phyloP scores from a whole-genome alignment of 2,329 filamentous ascomycete genomes.

The Orbilia ellipsospora region DNA sequence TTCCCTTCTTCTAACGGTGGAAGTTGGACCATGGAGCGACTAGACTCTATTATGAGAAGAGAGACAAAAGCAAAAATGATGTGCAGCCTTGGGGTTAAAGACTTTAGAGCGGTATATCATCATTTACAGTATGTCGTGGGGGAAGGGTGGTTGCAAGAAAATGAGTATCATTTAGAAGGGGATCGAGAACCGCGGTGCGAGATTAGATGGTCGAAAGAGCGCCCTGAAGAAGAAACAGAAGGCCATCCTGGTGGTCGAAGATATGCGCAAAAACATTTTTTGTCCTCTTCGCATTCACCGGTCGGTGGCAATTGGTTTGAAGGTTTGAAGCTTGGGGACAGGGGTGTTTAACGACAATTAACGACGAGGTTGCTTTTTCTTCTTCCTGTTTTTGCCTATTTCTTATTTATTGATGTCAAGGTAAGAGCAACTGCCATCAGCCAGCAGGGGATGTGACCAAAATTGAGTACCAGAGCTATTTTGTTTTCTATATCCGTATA shows the following conservation, averaged over 20 bases:
- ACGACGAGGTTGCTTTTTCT: background rate
- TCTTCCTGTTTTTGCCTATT: background rate
- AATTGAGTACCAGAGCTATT: too few relatives aligned
- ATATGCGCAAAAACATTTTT: constrained; percentile 24
- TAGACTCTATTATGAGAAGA: constrained; percentile 19
- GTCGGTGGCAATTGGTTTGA: background rate
- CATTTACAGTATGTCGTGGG: constrained; percentile 13
- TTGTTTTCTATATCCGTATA: too few relatives aligned
- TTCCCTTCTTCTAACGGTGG: constrained; percentile 34
- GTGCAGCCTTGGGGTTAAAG: constrained; percentile 11
- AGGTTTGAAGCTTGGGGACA: background rate
- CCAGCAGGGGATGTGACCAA: too few relatives aligned
- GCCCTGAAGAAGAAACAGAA: constrained; percentile 7
- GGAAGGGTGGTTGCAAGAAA: constrained; percentile 40
- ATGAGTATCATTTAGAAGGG: background rate
- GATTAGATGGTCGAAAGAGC: constrained; percentile 19
- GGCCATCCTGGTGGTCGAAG: constrained; percentile 11
- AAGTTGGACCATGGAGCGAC: constrained; percentile 19
- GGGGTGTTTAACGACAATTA: too few relatives aligned
- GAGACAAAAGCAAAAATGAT: constrained; percentile 30
- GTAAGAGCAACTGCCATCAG: too few relatives aligned
- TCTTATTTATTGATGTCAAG: too few relatives aligned
- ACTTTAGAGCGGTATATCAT: constrained; percentile 38
- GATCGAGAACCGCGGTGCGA: constrained; percentile 6
- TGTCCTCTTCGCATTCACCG: constrained; percentile 10